These are phyloP conservation scores for Colletotrichum viniferum DNA, from an alignment of 2,329 filamentous ascomycete species.

Conservation along the genomic window DNA sequence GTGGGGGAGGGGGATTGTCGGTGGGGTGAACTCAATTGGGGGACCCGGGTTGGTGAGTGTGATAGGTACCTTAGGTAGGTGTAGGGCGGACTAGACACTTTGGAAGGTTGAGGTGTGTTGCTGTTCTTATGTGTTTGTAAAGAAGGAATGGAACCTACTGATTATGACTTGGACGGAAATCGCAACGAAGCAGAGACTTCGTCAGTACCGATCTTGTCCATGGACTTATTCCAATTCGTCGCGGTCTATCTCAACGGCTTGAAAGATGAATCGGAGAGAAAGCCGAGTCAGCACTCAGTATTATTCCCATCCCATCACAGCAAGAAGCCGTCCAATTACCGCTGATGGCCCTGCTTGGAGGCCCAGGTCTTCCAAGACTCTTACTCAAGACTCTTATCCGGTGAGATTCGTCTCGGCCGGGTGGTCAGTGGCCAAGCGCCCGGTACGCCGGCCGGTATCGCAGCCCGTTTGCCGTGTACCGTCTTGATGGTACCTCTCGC, in stretches of 20 bases:
- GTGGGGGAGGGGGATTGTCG: conserved; percentile 1
- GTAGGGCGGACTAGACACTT: neutral
- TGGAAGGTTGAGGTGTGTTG: neutral
- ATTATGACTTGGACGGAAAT: neutral
- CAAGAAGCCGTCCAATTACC: neutral
- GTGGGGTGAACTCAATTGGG: conserved; percentile 3
- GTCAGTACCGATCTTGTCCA: neutral
- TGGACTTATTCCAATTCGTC: neutral
- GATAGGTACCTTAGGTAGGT: neutral
- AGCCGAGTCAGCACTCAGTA: neutral
- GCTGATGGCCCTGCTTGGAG: neutral
- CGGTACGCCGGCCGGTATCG: neutral
- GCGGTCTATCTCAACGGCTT: neutral
- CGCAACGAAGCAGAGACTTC: neutral
- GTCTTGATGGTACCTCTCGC: neutral
- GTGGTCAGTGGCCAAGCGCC: neutral
- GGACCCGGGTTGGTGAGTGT: neutral
- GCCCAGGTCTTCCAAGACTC: neutral
- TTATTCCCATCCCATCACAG: neutral
- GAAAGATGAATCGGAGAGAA: neutral
- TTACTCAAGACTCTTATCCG: neutral
- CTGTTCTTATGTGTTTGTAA: neutral
- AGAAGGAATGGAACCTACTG: neutral
- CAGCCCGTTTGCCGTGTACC: neutral
- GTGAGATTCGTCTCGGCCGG: neutral